phyloP scores from a whole-genome alignment of 2,329 filamentous ascomycete species.

The Bipolaris gigantea region DNA sequence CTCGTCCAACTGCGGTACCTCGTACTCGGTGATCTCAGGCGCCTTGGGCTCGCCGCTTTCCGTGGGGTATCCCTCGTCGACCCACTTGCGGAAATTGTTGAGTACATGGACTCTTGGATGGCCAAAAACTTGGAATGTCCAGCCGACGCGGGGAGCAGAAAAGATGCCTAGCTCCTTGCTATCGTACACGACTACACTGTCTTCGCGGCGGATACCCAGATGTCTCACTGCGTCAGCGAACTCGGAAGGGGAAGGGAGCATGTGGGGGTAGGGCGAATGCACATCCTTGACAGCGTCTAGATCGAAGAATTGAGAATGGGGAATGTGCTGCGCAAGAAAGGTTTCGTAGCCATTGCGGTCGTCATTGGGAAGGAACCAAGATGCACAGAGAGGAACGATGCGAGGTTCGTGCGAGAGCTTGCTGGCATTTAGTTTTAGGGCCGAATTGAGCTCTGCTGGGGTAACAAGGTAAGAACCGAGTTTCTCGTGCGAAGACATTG shows the following conservation, averaged over 20 bases:
- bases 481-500: slow-evolving; percentile 36
- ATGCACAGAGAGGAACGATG: slow-evolving; percentile 85
- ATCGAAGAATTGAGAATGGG: slow-evolving; percentile 92
- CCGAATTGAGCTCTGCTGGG: slow-evolving; percentile 77
- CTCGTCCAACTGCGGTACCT: slow-evolving; percentile 51
- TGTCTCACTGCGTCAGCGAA: slow-evolving; percentile 89
- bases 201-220: slow-evolving; percentile 82
- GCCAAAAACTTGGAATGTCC: slow-evolving; percentile 90
- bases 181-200: slow-evolving; percentile 93
- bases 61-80: slow-evolving; percentile 77
- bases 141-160: slow-evolving; percentile 88
- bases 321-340: slow-evolving; percentile 82
- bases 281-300: slow-evolving; percentile 89
- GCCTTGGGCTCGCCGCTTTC: slow-evolving; percentile 72
- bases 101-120: slow-evolving; percentile 85
- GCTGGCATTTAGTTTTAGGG: slow-evolving; percentile 79
- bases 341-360: slow-evolving; percentile 76
- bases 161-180: slow-evolving; percentile 90
- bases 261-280: slow-evolving; percentile 89
- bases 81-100: slow-evolving; percentile 96
- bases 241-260: slow-evolving; percentile 79
- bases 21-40: slow-evolving; percentile 48
- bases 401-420: slow-evolving; percentile 79
- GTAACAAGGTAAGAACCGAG: slow-evolving; percentile 86
- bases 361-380: slow-evolving; percentile 97